phyloP scores from a whole-genome alignment of 2,329 filamentous ascomycete genomes.

The Fusarium sp. region DNA sequence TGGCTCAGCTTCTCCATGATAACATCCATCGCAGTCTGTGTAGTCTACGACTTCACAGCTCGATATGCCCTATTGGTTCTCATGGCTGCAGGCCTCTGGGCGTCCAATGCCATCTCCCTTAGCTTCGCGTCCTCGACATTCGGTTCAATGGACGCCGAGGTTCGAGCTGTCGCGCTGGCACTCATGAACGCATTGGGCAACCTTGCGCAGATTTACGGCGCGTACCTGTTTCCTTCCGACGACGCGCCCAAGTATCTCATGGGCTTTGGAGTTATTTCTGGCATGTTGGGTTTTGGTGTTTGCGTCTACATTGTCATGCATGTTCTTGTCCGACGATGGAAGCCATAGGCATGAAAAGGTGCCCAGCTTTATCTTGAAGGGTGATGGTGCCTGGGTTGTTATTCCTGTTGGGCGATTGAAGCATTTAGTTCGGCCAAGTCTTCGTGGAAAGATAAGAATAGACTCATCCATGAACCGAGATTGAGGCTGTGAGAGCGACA shows the following conservation, averaged over 20 bases:
- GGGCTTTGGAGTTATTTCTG: slow-evolving; percentile 52
- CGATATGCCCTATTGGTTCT: slow-evolving; percentile 65
- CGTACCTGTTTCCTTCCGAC: slow-evolving; percentile 62
- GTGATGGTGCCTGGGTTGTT: not conserved
- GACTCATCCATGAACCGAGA: not conserved
- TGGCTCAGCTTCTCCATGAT: slow-evolving; percentile 10
- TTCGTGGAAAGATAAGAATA: not conserved
- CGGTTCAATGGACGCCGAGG: slow-evolving; percentile 60
- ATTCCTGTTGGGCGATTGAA: not conserved
- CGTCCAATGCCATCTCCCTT: slow-evolving; percentile 63
- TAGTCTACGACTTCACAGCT: slow-evolving; percentile 63
- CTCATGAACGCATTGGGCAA: slow-evolving; percentile 68
- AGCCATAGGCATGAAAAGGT: not conserved
- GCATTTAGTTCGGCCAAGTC: not conserved
- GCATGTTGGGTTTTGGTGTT: not conserved
- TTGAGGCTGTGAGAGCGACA: not conserved
- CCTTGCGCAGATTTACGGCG: slow-evolving; percentile 66
- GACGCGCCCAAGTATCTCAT: slow-evolving; percentile 63
- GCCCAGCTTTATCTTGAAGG: not conserved
- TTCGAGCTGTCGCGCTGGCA: slow-evolving; percentile 60
- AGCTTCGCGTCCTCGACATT: slow-evolving; percentile 65
- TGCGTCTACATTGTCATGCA: not conserved
- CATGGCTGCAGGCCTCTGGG: slow-evolving; percentile 67
- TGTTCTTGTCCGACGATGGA: not conserved
- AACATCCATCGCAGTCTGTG: slow-evolving; percentile 54